Evolutionary conservation across 73 alveolate genomes (phyloP).

Genomic region (Vitrella brassicaformis): DNA sequence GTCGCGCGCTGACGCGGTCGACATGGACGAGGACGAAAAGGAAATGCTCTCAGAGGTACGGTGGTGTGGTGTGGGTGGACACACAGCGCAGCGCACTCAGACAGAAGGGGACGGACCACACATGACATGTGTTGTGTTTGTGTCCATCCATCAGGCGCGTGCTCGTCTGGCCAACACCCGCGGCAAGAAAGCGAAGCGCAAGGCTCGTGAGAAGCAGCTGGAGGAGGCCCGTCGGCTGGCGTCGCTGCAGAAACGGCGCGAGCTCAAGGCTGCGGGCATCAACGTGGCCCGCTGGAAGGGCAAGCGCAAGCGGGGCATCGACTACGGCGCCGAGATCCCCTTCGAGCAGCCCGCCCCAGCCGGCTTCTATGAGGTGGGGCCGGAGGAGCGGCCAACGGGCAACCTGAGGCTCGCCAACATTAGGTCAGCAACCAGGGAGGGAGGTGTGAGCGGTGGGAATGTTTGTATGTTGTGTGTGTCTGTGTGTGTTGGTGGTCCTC

Average conservation of each 20-base stretch:
- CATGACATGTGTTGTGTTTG: no score
- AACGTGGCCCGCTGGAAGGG: constrained; percentile 45
- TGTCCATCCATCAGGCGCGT: no score
- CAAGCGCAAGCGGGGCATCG: constrained; percentile 59
- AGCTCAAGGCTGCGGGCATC: constrained; percentile 87
- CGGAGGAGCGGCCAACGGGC: constrained; percentile 52
- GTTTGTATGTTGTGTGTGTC: no score
- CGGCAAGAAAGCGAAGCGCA: constrained; percentile 94
- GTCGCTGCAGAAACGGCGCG: constrained; percentile 84
- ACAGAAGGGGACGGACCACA: no score
- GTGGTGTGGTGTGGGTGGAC: no score
- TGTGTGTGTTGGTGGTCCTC: no score
- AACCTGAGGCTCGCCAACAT: constrained; percentile 52
- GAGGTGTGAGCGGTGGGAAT: no score
- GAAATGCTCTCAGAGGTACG: constrained; percentile 98
- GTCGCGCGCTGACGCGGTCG: constrained; percentile 96
- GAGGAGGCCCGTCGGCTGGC: constrained; percentile 98
- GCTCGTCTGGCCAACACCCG: constrained; percentile 98
- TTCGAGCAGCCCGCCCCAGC: constrained; percentile 67
- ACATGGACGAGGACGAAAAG: constrained; percentile 98
- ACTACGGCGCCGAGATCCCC: constrained; percentile 76
- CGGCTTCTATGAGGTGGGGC: constrained; percentile 63
- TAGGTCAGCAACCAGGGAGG: no score
- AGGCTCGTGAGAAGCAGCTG: constrained; percentile 93
- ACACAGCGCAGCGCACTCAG: no score